Evolutionary conservation across 2,329 filamentous ascomycete genomes (phyloP).

Genomic region (Apiospora koreana): DNA sequence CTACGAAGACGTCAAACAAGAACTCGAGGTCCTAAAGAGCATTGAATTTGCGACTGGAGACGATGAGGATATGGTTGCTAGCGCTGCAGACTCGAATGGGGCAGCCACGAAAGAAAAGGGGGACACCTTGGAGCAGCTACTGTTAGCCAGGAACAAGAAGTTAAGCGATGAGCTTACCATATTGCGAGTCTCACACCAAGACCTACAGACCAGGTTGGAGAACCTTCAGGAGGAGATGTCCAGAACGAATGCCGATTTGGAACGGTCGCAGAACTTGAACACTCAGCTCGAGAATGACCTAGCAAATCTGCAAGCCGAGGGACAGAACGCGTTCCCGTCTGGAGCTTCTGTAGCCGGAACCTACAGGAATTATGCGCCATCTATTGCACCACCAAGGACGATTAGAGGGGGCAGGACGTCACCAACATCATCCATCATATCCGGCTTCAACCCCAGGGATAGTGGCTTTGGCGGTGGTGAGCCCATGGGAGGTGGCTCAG

Average conservation of each 20-base stretch:
- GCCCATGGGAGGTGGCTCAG: slow-evolving; percentile 72
- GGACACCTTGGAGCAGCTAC: slow-evolving; percentile 85
- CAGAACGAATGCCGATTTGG: slow-evolving; percentile 80
- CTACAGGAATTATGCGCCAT: slow-evolving; percentile 77
- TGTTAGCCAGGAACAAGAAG: slow-evolving; percentile 95
- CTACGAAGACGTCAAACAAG: slow-evolving; percentile 95
- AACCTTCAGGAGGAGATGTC: slow-evolving; percentile 82
- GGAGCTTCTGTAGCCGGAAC: slow-evolving; percentile 93
- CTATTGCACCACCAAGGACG: slow-evolving; percentile 56
- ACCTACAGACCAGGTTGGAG: slow-evolving; percentile 79
- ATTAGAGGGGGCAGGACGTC: slow-evolving; percentile 67
- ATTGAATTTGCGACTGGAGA: slow-evolving; percentile 95
- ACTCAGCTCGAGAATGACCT: slow-evolving; percentile 91
- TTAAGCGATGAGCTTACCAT: slow-evolving; percentile 91
- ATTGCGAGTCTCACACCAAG: slow-evolving; percentile 89
- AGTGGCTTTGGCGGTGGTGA: slow-evolving; percentile 41
- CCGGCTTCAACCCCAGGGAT: slow-evolving; percentile 80
- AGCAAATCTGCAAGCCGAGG: slow-evolving; percentile 81
- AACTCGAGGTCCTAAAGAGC: slow-evolving; percentile 94
- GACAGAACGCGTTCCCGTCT: slow-evolving; percentile 80
- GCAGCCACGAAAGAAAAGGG: slow-evolving; percentile 60
- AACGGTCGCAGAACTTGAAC: slow-evolving; percentile 81
- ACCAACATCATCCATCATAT: slow-evolving; percentile 97
- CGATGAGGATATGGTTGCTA: slow-evolving; percentile 65
- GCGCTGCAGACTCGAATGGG: slow-evolving; percentile 47